Percentiles rank a stretch among this genome's conserved stretches.
Evolutionary conservation across 768 basidiomycete genomes (phyloP).

Genomic region (Tricholoma sp.): DNA sequence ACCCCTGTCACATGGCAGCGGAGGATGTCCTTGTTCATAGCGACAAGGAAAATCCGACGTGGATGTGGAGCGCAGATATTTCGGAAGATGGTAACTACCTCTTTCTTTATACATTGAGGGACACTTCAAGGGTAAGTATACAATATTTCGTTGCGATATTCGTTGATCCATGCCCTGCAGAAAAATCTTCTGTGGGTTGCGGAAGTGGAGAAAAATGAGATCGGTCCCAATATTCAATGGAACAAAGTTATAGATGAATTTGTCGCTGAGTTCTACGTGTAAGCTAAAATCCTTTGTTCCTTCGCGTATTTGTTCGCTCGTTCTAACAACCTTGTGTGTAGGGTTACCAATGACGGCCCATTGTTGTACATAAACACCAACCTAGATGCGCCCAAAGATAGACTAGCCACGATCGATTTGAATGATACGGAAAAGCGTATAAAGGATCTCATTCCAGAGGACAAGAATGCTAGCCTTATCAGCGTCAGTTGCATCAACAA

Average conservation of each 20-base stretch:
- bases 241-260: slow-evolving; percentile 66
- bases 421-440: slow-evolving; percentile 40
- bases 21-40: slow-evolving; percentile 65
- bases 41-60: slow-evolving; percentile 59
- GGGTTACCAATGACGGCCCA: slow-evolving; percentile 60
- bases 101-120: slow-evolving; percentile 47
- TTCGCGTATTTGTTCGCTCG: not conserved
- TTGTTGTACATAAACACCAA: slow-evolving; percentile 64
- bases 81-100: slow-evolving; percentile 68
- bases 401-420: slow-evolving; percentile 61
- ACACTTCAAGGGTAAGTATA: slow-evolving; percentile 54
- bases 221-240: slow-evolving; percentile 67
- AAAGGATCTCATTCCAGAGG: slow-evolving; percentile 65
- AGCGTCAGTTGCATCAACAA: slow-evolving; percentile 40
- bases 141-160: not conserved
- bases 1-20: slow-evolving; percentile 29
- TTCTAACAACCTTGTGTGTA: slow-evolving; percentile 21
- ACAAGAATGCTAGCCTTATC: slow-evolving; percentile 56
- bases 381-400: slow-evolving; percentile 59
- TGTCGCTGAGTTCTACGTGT: slow-evolving; percentile 63
- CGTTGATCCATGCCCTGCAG: slow-evolving; percentile 27
- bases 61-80: slow-evolving; percentile 54
- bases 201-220: slow-evolving; percentile 53
- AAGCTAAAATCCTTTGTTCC: slow-evolving; percentile 20
- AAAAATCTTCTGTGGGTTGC: slow-evolving; percentile 75